These are phyloP conservation scores for Candida ovalis DNA, from an alignment of 805 yeast species.

Conservation along the genomic window DNA sequence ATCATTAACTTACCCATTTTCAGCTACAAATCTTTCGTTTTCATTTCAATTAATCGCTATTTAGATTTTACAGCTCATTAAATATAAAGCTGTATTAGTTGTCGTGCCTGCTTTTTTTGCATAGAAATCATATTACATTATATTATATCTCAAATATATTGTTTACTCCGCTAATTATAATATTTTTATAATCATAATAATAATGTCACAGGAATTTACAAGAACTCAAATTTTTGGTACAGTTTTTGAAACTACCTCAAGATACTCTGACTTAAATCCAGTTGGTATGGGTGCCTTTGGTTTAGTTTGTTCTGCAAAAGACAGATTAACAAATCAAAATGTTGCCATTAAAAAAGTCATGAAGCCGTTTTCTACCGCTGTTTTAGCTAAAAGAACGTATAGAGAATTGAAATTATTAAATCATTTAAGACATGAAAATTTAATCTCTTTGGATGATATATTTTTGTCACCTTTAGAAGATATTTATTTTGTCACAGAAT, in stretches of 20 bases:
- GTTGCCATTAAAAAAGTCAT: slow-evolving; percentile 97
- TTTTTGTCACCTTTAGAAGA: slow-evolving; percentile 94
- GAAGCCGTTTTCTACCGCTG: slow-evolving; percentile 95
- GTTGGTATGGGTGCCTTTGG: slow-evolving; percentile 99
- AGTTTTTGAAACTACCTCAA: slow-evolving; percentile 84
- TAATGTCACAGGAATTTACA: slow-evolving; percentile 38
- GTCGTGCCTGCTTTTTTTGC: too few relatives aligned
- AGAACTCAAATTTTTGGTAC: slow-evolving; percentile 95
- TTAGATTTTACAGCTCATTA: too few relatives aligned
- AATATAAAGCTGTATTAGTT: too few relatives aligned
- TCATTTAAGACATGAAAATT: slow-evolving; percentile 90
- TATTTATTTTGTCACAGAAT: slow-evolving; percentile 91
- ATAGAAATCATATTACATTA: too few relatives aligned
- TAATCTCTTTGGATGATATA: slow-evolving; percentile 89
- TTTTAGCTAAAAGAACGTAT: slow-evolving; percentile 93
- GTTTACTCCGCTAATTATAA: too few relatives aligned
- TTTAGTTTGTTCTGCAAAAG: slow-evolving; percentile 92
- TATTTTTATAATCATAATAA: too few relatives aligned
- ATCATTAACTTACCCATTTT: too few relatives aligned
- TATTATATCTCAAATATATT: too few relatives aligned
- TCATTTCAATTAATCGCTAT: too few relatives aligned
- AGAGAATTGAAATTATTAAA: slow-evolving; percentile 91
- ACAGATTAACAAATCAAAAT: slow-evolving; percentile 82
- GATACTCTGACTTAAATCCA: slow-evolving; percentile 90
- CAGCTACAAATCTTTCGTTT: background rate